These are phyloP conservation scores for Scheffersomyces spartinae DNA, from an alignment of 805 yeast genomes.

Conservation along the genomic window DNA sequence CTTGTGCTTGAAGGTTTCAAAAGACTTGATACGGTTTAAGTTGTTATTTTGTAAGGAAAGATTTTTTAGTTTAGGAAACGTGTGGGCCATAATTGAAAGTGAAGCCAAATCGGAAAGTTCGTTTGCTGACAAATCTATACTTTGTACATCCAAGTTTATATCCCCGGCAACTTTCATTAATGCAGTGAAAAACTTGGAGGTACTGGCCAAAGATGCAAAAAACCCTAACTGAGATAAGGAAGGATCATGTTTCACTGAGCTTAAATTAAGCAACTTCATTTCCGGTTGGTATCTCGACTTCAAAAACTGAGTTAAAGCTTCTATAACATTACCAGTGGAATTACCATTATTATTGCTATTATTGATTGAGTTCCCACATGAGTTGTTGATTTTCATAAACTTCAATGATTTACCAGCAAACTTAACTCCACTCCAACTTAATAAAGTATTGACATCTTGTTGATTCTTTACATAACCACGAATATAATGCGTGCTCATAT, in stretches of 20 bases:
- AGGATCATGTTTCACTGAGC: slow-evolving; percentile 54
- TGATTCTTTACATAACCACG: slow-evolving; percentile 45
- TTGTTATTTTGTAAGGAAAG: slow-evolving; percentile 72
- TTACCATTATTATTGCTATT: slow-evolving; percentile 9
- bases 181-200: slow-evolving; percentile 82
- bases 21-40: slow-evolving; percentile 41
- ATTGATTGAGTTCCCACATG: too few species aligned
- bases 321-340: slow-evolving; percentile 22
- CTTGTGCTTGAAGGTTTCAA: slow-evolving; percentile 73
- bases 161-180: slow-evolving; percentile 68
- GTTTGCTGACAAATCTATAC: slow-evolving; percentile 63
- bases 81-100: slow-evolving; percentile 53
- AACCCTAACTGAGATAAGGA: slow-evolving; percentile 49
- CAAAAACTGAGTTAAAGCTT: slow-evolving; percentile 50
- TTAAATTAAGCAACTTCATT: slow-evolving; percentile 56
- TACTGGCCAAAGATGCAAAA: slow-evolving; percentile 46
- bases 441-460: slow-evolving; percentile 47
- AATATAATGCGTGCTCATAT: slow-evolving; percentile 37
- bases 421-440: slow-evolving; percentile 60
- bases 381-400: slow-evolving; percentile 31
- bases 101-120: slow-evolving; percentile 38
- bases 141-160: slow-evolving; percentile 44
- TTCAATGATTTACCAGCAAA: slow-evolving; percentile 67
- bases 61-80: slow-evolving; percentile 69
- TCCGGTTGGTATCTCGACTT: slow-evolving; percentile 55